These are phyloP conservation scores for Kwoniella europaea DNA, from an alignment of 768 basidiomycete species.

Conservation along the genomic window DNA sequence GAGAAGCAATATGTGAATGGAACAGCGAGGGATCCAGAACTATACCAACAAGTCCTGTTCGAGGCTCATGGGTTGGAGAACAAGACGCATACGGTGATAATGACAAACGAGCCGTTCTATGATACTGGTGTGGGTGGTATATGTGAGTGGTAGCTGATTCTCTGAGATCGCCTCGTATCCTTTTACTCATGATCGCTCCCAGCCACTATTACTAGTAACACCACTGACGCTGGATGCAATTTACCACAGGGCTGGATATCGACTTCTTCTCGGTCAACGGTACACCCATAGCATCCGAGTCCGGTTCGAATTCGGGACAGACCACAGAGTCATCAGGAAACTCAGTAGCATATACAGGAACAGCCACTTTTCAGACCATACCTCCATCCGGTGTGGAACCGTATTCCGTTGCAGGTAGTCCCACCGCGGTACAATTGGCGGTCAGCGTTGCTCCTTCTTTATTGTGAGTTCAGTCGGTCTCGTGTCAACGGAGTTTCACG, in stretches of 20 bases:
- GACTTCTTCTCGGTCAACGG: constrained; percentile 18
- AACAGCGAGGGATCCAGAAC: constrained; percentile 8
- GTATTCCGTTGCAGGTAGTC: not conserved
- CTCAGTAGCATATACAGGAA: not conserved
- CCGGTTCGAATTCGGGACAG: not conserved
- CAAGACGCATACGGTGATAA: constrained; percentile 12
- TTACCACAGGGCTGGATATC: constrained; percentile 7
- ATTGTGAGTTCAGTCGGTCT: too few species aligned
- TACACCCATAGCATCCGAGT: constrained; percentile 7
- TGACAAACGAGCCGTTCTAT: constrained; percentile 17
- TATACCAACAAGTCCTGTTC: constrained; percentile 11
- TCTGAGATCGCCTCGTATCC: too few species aligned
- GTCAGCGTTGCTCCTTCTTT: constrained; percentile 17
- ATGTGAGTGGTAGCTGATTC: not conserved
- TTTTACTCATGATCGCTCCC: too few species aligned
- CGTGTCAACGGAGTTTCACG: too few species aligned
- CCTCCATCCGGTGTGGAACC: constrained; percentile 1
- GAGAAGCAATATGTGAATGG: constrained; percentile 14
- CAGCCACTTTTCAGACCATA: not conserved
- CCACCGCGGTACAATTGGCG: constrained; percentile 3
- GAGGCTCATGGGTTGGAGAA: constrained; percentile 6
- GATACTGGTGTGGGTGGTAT: constrained; percentile 8
- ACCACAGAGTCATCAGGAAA: not conserved
- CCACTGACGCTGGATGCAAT: not conserved
- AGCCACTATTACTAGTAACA: too few species aligned